Evolutionary conservation across 2,329 filamentous ascomycete genomes (phyloP), one percentile per base, ranked within the genome.

Genomic region (Pseudogymnoascus sp.): DNA sequence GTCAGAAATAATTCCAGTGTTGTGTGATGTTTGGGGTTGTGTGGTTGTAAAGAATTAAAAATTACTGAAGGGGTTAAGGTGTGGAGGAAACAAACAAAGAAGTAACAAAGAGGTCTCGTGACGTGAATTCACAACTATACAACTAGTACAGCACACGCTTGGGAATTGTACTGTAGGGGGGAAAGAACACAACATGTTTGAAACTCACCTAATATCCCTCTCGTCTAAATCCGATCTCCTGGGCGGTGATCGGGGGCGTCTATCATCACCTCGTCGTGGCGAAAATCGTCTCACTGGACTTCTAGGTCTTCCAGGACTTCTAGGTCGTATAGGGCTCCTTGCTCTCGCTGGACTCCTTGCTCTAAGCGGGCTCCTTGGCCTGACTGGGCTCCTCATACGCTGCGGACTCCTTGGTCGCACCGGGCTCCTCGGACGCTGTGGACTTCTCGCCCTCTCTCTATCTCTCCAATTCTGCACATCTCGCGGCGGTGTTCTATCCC

Each of bases 331-430:
- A 22, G 32, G 57, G 16, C 57, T 58, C 32, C 57, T 74, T 57
- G 75, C 74, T 63, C 77, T 73, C 60, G 69, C 76, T 70, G 78
- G 73, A 72, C 60, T 73, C 65, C 63, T 62, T 60, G 67, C 67
- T 62, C 75, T 76, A 62, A 71, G 30, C 73, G 71, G 62, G 69
- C 58, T 61, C 32, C 61, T 61, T 9, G 59, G 59, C 39, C 61
- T 38, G 8, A 37, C 41, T 32, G 34, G 58, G 58, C 58, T 60
- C 12, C 58, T 60, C 28, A 14, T 43, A 4, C 58, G 37, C 38
- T 41, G 58, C 20, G 58, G 39, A 6, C 34, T 60, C 38, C 58
- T 60, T 14, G 28, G 38, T 16, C 25, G 35, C 11, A 35, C 57
- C n/a, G 41, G 28, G 20, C 30, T 16, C 41, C 62, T 60, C 14